These are phyloP conservation scores for Mixia osmundae DNA, from an alignment of 1,284 basidiomycete genomes.

Conservation along the genomic window DNA sequence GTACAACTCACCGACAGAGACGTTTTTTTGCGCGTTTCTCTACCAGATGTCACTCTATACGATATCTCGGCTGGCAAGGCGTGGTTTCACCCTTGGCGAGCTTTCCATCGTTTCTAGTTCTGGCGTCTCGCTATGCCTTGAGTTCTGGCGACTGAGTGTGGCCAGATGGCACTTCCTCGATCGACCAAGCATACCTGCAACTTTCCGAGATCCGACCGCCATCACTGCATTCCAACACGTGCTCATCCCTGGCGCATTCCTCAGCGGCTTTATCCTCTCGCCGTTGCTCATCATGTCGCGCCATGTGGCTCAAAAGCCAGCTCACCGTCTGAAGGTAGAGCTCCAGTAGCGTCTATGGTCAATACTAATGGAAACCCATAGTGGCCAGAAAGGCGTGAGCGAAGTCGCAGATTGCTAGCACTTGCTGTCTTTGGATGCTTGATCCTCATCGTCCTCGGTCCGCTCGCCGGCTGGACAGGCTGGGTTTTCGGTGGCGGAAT, in stretches of 20 bases:
- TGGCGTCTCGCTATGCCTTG: conserved; percentile 64
- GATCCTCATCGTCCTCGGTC: conserved; percentile 48
- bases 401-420: conserved; percentile 63
- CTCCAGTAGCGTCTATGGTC: not conserved
- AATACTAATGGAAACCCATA: too few relatives aligned
- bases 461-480: conserved; percentile 78
- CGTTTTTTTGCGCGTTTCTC: conserved; percentile 47
- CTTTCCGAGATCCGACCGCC: conserved; percentile 78
- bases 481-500: conserved; percentile 56
- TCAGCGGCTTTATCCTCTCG: conserved; percentile 80
- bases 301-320: conserved; percentile 72
- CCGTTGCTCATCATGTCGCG: conserved; percentile 81
- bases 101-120: conserved; percentile 67
- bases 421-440: conserved; percentile 63
- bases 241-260: conserved; percentile 70
- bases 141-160: conserved; percentile 23
- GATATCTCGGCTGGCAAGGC: conserved; percentile 66
- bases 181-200: conserved; percentile 21
- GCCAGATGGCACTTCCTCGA: conserved; percentile 5
- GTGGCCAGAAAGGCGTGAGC: conserved; percentile 64
- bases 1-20: conserved; percentile 52
- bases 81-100: conserved; percentile 86
- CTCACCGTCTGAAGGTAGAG: conserved; percentile 40
- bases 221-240: conserved; percentile 80
- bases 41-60: conserved; percentile 81